Conservation (phyloP, 2,329 filamentous ascomycete species). For the Cladophialophora carrionii region DNA sequence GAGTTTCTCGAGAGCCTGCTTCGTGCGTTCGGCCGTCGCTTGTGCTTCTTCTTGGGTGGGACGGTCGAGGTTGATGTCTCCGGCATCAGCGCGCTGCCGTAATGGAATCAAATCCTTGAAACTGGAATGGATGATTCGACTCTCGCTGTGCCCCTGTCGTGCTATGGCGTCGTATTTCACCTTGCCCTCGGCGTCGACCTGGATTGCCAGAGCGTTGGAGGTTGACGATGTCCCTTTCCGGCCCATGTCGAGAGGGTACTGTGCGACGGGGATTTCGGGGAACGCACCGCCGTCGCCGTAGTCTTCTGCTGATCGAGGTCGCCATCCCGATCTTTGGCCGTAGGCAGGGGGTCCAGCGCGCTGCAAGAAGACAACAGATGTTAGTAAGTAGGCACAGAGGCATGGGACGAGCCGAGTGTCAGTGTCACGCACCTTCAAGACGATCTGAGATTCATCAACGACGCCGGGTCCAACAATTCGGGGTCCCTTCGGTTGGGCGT, state of each 20-base stretch:
- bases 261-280: slow-evolving; percentile 88
- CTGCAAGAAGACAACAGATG: slow-evolving; percentile 46
- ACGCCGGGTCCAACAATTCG: slow-evolving; percentile 79
- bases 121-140: slow-evolving; percentile 85
- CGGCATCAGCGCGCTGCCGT: slow-evolving; percentile 87
- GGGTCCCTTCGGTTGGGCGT: slow-evolving; percentile 75
- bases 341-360: slow-evolving; percentile 85
- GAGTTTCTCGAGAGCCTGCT: slow-evolving; percentile 78
- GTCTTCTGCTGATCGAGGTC: slow-evolving; percentile 83
- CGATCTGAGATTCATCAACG: slow-evolving; percentile 82
- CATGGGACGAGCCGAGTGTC: not conserved
- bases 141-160: slow-evolving; percentile 80
- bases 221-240: slow-evolving; percentile 67
- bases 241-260: slow-evolving; percentile 96
- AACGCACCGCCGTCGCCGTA: slow-evolving; percentile 97
- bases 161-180: slow-evolving; percentile 97
- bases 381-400: slow-evolving; percentile 10
- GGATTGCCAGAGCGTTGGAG: slow-evolving; percentile 87
- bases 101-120: slow-evolving; percentile 97
- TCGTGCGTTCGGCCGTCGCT: slow-evolving; percentile 83
- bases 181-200: slow-evolving; percentile 88
- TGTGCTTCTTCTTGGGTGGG: slow-evolving; percentile 83
- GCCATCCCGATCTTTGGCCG: slow-evolving; percentile 84
- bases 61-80: slow-evolving; percentile 83
- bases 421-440: slow-evolving; percentile 63